Percentiles rank a stretch among this genome's conserved stretches.
Evolutionary conservation across 768 basidiomycete species (phyloP).

Genomic region (Heimioporus sp.): DNA sequence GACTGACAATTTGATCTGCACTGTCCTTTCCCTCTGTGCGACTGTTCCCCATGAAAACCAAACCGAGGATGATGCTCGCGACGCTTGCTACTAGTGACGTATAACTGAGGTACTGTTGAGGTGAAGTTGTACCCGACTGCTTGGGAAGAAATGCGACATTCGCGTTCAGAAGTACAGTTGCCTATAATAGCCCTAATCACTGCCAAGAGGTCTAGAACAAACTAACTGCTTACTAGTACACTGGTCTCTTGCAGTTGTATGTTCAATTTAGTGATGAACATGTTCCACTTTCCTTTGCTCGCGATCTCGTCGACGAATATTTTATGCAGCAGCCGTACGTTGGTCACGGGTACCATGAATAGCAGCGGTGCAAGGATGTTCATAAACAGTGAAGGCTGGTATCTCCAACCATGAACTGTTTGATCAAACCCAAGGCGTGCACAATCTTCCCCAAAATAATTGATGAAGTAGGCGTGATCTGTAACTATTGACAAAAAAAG

Average conservation of each 20-base stretch:
- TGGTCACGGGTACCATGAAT: constrained; percentile 50
- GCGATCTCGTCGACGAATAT: constrained; percentile 52
- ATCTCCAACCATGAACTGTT: constrained; percentile 27
- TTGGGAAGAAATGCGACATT: constrained; percentile 63
- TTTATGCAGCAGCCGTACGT: constrained; percentile 43
- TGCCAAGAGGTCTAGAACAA: no score
- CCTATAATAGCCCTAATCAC: constrained; percentile 29
- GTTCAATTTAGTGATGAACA: constrained; percentile 43
- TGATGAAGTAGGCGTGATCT: constrained; percentile 37
- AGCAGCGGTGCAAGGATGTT: constrained; percentile 39
- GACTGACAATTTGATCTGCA: constrained; percentile 36
- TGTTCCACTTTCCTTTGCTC: constrained; percentile 41
- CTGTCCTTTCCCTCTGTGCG: constrained; percentile 31
- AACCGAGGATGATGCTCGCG: constrained; percentile 41
- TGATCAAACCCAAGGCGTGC: constrained; percentile 39
- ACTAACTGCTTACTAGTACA: constrained; percentile 42
- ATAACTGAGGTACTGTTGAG: constrained; percentile 42
- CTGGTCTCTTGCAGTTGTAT: constrained; percentile 53
- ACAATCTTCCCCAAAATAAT: constrained; percentile 44
- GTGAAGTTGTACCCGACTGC: constrained; percentile 30
- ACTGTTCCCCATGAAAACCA: constrained; percentile 43
- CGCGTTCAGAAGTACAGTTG: constrained; percentile 55
- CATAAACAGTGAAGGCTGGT: constrained; percentile 38
- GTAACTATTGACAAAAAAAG: not conserved
- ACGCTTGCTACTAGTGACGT: constrained; percentile 42